phyloP scores from a whole-genome alignment of 768 basidiomycete genomes.

The Trametes coccinea region DNA sequence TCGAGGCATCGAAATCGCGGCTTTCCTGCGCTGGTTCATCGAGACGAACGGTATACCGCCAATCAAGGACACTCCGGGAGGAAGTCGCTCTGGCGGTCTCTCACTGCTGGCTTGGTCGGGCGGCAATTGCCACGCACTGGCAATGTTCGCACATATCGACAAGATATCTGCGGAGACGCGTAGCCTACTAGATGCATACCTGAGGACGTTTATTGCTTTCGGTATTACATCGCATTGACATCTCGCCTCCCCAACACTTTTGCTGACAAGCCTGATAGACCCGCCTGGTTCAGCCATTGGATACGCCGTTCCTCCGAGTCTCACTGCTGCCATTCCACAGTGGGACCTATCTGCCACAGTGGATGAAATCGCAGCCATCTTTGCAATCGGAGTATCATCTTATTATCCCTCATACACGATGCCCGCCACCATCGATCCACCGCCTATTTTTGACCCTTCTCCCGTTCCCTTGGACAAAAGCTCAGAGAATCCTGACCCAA shows the following conservation, averaged over 20 bases:
- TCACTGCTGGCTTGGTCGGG: conserved; percentile 22
- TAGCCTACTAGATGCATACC: conserved; percentile 8
- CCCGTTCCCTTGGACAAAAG: neutral
- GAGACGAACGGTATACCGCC: conserved; percentile 18
- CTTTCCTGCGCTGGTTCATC: conserved; percentile 24
- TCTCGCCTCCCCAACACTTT: no score
- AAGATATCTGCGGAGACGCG: conserved; percentile 13
- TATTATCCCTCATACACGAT: conserved; percentile 14
- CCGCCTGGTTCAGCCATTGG: conserved; percentile 5
- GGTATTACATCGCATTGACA: conserved; percentile 8
- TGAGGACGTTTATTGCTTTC: conserved; percentile 22
- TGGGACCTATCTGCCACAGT: neutral
- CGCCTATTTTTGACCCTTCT: neutral
- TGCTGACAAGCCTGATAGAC: neutral
- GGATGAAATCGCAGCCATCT: neutral
- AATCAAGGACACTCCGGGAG: neutral
- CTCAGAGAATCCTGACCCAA: neutral
- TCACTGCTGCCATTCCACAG: neutral
- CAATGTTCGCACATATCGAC: conserved; percentile 20
- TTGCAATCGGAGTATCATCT: conserved; percentile 4
- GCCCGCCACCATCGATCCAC: neutral
- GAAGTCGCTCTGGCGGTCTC: conserved; percentile 5
- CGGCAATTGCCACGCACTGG: conserved; percentile 13
- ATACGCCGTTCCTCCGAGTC: neutral
- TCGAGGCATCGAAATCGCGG: conserved; percentile 20